phyloP scores from a whole-genome alignment of 2,329 filamentous ascomycete genomes.

The Trichocomaceae sp. region DNA sequence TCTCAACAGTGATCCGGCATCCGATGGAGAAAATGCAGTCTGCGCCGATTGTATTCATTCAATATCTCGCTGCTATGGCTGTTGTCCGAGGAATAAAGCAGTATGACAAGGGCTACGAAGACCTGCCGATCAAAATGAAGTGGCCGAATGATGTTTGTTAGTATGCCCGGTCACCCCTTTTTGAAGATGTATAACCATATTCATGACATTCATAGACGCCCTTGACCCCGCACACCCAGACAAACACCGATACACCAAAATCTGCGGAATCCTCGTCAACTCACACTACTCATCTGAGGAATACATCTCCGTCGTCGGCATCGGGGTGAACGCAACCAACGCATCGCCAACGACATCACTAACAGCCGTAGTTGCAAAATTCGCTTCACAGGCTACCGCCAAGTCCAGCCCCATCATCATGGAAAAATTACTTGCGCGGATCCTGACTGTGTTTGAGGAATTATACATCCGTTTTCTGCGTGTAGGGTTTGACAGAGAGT shows the following conservation, averaged over 20 bases:
- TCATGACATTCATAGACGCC: constrained; percentile 51
- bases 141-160: constrained; percentile 95
- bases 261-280: constrained; percentile 88
- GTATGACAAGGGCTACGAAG: constrained; percentile 69
- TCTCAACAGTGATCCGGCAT: constrained; percentile 83
- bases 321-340: constrained; percentile 82
- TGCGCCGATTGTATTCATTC: constrained; percentile 83
- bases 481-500: constrained; percentile 63
- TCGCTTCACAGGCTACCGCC: constrained; percentile 30
- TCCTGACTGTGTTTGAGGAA: constrained; percentile 70
- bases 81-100: constrained; percentile 74
- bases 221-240: constrained; percentile 54
- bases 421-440: constrained; percentile 74
- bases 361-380: constrained; percentile 57
- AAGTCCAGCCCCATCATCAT: constrained; percentile 53
- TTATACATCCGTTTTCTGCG: constrained; percentile 69
- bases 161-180: constrained; percentile 27
- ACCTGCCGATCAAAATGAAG: constrained; percentile 77
- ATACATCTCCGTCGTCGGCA: constrained; percentile 80
- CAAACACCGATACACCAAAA: constrained; percentile 64
- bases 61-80: constrained; percentile 86
- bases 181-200: too few relatives aligned
- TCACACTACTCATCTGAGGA: constrained; percentile 68
- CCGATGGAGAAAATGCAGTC: constrained; percentile 62
- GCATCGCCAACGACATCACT: constrained; percentile 79